These are phyloP conservation scores for Betula pendula DNA, from an alignment of 306 rosid species.

Conservation along the genomic window DNA sequence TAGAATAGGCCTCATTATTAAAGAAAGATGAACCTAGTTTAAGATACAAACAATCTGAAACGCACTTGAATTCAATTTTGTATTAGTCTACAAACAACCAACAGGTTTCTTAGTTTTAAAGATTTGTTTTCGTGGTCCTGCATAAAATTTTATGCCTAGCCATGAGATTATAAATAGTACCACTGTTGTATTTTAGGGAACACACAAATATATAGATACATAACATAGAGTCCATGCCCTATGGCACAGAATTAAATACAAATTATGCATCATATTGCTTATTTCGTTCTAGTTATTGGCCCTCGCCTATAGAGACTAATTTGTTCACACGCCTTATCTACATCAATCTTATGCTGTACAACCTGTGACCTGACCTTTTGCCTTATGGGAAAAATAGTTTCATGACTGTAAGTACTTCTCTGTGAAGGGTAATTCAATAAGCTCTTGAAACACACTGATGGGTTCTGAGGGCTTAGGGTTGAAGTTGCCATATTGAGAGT, in stretches of 20 bases:
- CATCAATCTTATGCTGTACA: neutral
- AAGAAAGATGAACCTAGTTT: neutral
- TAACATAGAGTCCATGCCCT: constrained; percentile 2
- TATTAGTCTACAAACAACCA: neutral
- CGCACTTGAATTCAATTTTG: neutral
- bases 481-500: constrained; percentile 35
- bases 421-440: constrained; percentile 37
- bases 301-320: constrained; percentile 1
- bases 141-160: neutral
- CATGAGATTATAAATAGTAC: neutral
- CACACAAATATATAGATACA: neutral
- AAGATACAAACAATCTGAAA: neutral
- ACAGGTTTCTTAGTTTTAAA: neutral
- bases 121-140: neutral
- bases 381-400: neutral
- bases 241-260: neutral
- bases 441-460: constrained; percentile 40
- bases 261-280: neutral
- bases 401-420: constrained; percentile 25
- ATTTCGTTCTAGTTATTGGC: neutral
- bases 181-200: neutral
- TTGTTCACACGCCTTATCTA: neutral
- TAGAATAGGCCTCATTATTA: neutral
- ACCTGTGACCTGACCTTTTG: neutral
- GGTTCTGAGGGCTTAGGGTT: constrained; percentile 25